Evolutionary conservation across 2,329 filamentous ascomycete genomes (phyloP).

Genomic region (Pyricularia pennisetigena): DNA sequence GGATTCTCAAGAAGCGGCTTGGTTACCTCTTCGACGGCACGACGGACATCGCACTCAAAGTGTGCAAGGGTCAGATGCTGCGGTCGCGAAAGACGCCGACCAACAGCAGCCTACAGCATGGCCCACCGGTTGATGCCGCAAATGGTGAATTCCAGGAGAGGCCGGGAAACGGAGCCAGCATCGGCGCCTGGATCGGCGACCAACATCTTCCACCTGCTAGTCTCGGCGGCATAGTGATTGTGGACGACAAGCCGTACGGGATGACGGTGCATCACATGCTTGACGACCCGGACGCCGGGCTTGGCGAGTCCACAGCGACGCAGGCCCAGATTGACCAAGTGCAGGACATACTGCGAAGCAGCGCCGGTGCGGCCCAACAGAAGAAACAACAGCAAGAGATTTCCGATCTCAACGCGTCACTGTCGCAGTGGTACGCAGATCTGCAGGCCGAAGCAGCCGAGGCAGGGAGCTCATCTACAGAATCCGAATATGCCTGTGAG

Average conservation of each 20-base stretch:
- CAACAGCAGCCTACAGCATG: not conserved
- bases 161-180: slow-evolving; percentile 80
- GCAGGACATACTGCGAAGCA: slow-evolving; percentile 13
- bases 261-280: slow-evolving; percentile 98
- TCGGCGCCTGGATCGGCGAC: slow-evolving; percentile 79
- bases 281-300: slow-evolving; percentile 50
- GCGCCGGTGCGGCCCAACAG: slow-evolving; percentile 12
- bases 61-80: slow-evolving; percentile 59
- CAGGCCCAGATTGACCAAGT: slow-evolving; percentile 4
- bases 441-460: slow-evolving; percentile 20
- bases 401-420: slow-evolving; percentile 19
- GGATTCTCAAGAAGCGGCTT: slow-evolving; percentile 60
- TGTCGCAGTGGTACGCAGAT: slow-evolving; percentile 31
- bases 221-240: slow-evolving; percentile 76
- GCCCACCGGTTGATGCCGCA: slow-evolving; percentile 26
- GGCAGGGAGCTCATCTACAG: slow-evolving; percentile 29
- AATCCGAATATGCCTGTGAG: slow-evolving; percentile 48
- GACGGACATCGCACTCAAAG: slow-evolving; percentile 55
- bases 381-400: slow-evolving; percentile 8
- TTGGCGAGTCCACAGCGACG: slow-evolving; percentile 9
- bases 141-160: slow-evolving; percentile 72
- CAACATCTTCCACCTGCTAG: slow-evolving; percentile 85
- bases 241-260: slow-evolving; percentile 77
- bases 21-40: slow-evolving; percentile 53
- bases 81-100: slow-evolving; percentile 38